A percentile compares a stretch with the other conserved stretches of the same genome.
phyloP scores from a whole-genome alignment of 305 asterid genomes.

The Solanum hybrid region DNA sequence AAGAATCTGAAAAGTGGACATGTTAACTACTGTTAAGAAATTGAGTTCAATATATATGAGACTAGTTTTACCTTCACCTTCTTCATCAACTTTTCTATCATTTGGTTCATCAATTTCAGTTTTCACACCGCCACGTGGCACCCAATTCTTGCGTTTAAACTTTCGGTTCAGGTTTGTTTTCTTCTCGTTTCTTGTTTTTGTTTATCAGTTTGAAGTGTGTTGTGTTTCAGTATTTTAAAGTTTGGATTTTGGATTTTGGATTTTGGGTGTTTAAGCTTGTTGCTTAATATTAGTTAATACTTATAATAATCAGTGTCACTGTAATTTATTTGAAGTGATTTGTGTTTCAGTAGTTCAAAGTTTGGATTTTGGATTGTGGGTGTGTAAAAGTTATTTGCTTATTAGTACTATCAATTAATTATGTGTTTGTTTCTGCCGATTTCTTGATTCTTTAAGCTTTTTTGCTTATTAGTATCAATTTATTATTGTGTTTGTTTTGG shows the following conservation, averaged over 20 bases:
- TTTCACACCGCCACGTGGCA: conserved; percentile 6
- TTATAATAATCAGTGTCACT: not conserved
- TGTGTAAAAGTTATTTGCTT: not conserved
- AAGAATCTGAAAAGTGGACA: not conserved
- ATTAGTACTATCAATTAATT: not conserved
- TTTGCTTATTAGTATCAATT: not conserved
- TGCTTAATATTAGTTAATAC: not conserved
- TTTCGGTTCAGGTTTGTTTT: conserved; percentile 29
- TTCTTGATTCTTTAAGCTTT: not conserved
- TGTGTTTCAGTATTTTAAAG: not conserved
- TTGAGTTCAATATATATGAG: conserved; percentile 12
- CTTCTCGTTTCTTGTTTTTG: not conserved
- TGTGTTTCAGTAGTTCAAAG: not conserved
- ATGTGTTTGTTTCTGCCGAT: not conserved
- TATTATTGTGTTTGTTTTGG: conserved; percentile 24
- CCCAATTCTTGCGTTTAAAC: conserved; percentile 13
- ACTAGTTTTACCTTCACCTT: conserved; percentile 21
- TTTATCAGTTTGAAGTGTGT: not conserved
- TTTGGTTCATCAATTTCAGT: conserved; percentile 7
- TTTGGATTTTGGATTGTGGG: not conserved
- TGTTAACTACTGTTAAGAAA: not conserved
- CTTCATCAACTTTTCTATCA: conserved; percentile 4
- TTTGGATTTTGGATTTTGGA: not conserved
- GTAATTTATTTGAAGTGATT: not conserved
- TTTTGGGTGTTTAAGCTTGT: not conserved